phyloP scores from a whole-genome alignment of 345 rosid genomes.

The Psidium friedrichsthalianum region DNA sequence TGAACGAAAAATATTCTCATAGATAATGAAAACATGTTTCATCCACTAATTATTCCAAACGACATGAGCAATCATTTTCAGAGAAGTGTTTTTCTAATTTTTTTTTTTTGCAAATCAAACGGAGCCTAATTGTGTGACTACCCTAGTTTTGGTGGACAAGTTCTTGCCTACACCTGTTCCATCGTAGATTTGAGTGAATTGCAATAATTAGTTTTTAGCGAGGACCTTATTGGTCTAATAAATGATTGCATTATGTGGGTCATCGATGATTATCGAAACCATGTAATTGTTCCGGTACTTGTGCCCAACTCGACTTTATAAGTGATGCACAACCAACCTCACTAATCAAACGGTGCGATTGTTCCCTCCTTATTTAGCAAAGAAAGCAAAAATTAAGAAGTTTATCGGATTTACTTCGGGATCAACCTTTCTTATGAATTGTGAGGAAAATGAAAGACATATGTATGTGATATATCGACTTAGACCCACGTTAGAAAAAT shows the following conservation, averaged over 20 bases:
- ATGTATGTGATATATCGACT: background rate
- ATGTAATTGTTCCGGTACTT: background rate
- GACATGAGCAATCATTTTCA: accelerated
- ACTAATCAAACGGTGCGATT: background rate
- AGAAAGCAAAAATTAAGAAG: background rate
- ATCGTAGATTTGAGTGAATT: background rate
- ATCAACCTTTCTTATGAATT: background rate
- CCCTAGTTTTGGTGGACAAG: background rate
- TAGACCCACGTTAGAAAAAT: background rate
- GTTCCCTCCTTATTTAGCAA: background rate
- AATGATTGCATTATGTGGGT: background rate
- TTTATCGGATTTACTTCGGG: accelerated
- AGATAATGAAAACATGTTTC: background rate
- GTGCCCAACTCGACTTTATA: background rate
- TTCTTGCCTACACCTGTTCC: background rate
- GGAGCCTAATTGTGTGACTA: background rate
- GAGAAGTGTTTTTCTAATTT: background rate
- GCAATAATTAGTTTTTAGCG: background rate
- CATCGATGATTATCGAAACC: background rate
- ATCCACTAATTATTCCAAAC: background rate
- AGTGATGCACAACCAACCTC: background rate
- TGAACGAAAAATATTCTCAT: background rate
- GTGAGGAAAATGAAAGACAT: background rate
- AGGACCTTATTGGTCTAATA: background rate
- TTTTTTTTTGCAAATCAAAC: background rate